Percentiles rank a stretch among this genome's conserved stretches.
Evolutionary conservation across 1,139 yeast genomes (phyloP).

Genomic region (Magnusiomyces fungicola): DNA sequence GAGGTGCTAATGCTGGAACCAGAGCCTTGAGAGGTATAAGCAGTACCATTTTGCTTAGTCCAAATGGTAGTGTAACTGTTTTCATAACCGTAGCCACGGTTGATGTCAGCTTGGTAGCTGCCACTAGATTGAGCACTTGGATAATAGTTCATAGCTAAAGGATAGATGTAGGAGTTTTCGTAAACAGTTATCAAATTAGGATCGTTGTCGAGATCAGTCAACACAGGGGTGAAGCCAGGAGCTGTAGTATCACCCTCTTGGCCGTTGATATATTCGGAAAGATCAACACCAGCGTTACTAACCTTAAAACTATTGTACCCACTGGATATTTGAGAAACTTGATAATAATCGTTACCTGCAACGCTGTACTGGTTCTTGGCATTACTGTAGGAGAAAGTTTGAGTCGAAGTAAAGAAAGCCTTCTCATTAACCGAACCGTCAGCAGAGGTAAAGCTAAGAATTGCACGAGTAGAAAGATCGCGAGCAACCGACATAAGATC

Average conservation of each 20-base stretch:
- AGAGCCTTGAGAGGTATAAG: background rate
- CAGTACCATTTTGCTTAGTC: slow-evolving; percentile 16
- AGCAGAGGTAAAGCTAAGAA: slow-evolving; percentile 11
- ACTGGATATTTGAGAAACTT: slow-evolving; percentile 13
- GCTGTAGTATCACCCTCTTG: slow-evolving; percentile 7
- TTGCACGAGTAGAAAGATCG: slow-evolving; percentile 12
- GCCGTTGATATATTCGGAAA: slow-evolving; percentile 7
- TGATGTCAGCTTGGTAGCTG: slow-evolving; percentile 10
- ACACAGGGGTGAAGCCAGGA: slow-evolving; percentile 7
- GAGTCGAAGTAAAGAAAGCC: slow-evolving; percentile 12
- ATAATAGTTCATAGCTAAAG: slow-evolving; percentile 12
- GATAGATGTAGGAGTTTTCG: slow-evolving; percentile 14
- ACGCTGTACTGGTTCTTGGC: slow-evolving; percentile 12
- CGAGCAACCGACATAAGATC: slow-evolving; percentile 13
- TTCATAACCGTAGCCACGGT: slow-evolving; percentile 12
- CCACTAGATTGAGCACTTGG: background rate
- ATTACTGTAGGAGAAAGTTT: slow-evolving; percentile 14
- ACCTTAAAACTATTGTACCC: slow-evolving; percentile 11
- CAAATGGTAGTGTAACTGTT: slow-evolving; percentile 10
- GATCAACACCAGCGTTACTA: slow-evolving; percentile 9
- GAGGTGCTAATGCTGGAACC: slow-evolving; percentile 4
- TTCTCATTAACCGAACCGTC: slow-evolving; percentile 6
- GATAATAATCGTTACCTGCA: slow-evolving; percentile 6
- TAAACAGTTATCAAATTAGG: slow-evolving; percentile 7
- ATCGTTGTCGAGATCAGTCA: slow-evolving; percentile 10